Conservation (phyloP, 1,284 basidiomycete genomes). For the Kwoniella shivajii region DNA sequence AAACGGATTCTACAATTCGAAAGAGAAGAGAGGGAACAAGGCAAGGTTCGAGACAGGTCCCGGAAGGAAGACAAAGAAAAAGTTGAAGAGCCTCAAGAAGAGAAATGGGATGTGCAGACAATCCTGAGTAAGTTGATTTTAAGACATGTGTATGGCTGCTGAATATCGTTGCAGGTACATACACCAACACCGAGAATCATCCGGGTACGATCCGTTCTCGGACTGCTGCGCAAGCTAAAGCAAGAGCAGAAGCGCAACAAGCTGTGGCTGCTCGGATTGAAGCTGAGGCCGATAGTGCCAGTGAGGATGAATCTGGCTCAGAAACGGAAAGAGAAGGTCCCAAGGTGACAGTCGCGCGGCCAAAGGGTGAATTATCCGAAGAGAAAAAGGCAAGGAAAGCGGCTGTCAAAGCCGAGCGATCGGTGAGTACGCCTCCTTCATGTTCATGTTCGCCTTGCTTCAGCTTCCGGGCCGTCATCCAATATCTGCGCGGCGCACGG, state of each 20-base stretch:
- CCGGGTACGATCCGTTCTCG: conserved; percentile 77
- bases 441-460: neutral
- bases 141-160: neutral
- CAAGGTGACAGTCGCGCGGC: conserved; percentile 61
- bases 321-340: conserved; percentile 49
- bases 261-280: conserved; percentile 13
- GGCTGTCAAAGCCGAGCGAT: conserved; percentile 80
- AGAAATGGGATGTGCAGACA: conserved; percentile 92
- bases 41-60: neutral
- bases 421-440: conserved; percentile 48
- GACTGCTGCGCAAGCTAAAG: conserved; percentile 55
- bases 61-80: conserved; percentile 41
- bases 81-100: conserved; percentile 65
- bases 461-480: too few relatives aligned
- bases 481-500: neutral
- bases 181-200: conserved; percentile 92
- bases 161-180: conserved; percentile 67
- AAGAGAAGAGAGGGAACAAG: conserved; percentile 32
- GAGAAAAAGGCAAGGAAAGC: conserved; percentile 86
- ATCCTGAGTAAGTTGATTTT: conserved; percentile 69
- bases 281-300: conserved; percentile 31
- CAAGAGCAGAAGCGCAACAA: conserved; percentile 23
- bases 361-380: conserved; percentile 77
- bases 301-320: conserved; percentile 53
- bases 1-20: conserved; percentile 63